Conservation (phyloP, 139 green algal species). For the Limnomonas spitsbergensis region DNA sequence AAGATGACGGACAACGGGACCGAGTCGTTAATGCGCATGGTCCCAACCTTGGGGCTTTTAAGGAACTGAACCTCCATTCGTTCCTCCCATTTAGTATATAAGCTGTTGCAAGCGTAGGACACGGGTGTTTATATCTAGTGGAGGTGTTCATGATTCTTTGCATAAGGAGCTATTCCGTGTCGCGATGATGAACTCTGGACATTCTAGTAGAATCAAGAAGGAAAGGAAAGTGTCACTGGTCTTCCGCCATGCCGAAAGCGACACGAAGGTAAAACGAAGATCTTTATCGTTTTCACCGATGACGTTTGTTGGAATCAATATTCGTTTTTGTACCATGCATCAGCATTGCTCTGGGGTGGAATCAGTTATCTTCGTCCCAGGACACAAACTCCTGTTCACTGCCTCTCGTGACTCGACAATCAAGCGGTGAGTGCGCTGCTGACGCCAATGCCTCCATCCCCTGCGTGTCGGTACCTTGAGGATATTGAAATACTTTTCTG, state of each 20-base stretch:
- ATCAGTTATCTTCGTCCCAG: conserved; percentile 31
- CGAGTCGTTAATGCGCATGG: too few species aligned
- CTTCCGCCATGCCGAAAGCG: background rate
- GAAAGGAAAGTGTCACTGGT: conserved; percentile 13
- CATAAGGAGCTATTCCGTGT: too few species aligned
- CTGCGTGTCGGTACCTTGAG: background rate
- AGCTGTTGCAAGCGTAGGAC: too few species aligned
- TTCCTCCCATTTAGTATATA: too few species aligned
- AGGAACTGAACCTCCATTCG: too few species aligned
- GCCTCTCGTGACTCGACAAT: conserved; percentile 58
- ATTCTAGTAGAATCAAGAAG: background rate
- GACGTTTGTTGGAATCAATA: background rate
- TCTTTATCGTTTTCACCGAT: background rate
- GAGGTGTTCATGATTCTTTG: too few species aligned
- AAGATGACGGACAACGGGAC: too few species aligned
- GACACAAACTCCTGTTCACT: conserved; percentile 52
- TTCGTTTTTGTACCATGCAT: background rate
- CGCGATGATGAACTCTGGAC: background rate
- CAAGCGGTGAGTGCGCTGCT: conserved; percentile 37
- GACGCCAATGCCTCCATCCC: background rate
- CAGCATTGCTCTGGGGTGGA: conserved; percentile 62
- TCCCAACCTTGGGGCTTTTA: too few species aligned
- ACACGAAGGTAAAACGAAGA: conserved; percentile 9
- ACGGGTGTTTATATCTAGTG: too few species aligned
- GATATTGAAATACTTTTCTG: background rate